Percentiles rank a stretch among this genome's conserved stretches.
Evolutionary conservation across 73 alveolate species (phyloP).

Genomic region (Symbiodinium pilosum): DNA sequence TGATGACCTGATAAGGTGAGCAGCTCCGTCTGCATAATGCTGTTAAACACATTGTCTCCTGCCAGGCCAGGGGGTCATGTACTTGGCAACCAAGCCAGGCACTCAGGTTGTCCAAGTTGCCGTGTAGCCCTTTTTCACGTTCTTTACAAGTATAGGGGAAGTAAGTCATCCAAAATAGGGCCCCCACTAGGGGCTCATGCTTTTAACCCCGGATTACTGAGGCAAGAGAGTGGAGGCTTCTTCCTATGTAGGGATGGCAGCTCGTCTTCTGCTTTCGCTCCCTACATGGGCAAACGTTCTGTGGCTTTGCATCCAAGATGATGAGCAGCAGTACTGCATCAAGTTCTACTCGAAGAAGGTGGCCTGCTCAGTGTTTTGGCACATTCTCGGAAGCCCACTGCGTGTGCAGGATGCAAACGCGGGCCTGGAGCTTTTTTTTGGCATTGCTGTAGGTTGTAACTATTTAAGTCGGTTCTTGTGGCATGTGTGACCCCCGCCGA

Average conservation of each 20-base stretch:
- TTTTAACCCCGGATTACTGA: background rate
- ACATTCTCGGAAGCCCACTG: no score
- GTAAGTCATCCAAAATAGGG: no score
- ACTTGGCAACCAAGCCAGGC: slow-evolving; percentile 59
- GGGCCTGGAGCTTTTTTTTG: background rate
- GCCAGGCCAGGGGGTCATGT: slow-evolving; percentile 77
- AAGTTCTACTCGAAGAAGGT: slow-evolving; percentile 88
- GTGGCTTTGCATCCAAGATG: background rate
- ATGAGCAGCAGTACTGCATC: slow-evolving; percentile 68
- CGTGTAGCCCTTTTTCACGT: no score
- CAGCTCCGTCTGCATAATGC: background rate
- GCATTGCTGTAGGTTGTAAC: background rate
- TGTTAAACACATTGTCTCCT: no score
- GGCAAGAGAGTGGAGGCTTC: background rate
- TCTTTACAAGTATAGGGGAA: no score
- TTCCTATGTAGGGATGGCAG: background rate
- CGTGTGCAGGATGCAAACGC: background rate
- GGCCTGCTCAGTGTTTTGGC: background rate
- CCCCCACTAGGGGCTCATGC: background rate
- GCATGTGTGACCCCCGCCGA: no score
- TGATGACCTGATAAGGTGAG: background rate
- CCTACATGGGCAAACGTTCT: no score
- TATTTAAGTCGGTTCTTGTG: no score
- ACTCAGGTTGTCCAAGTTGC: background rate
- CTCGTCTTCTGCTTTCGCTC: background rate